phyloP scores from a whole-genome alignment of 2,329 filamentous ascomycete species.

The Fusarium mangiferae region DNA sequence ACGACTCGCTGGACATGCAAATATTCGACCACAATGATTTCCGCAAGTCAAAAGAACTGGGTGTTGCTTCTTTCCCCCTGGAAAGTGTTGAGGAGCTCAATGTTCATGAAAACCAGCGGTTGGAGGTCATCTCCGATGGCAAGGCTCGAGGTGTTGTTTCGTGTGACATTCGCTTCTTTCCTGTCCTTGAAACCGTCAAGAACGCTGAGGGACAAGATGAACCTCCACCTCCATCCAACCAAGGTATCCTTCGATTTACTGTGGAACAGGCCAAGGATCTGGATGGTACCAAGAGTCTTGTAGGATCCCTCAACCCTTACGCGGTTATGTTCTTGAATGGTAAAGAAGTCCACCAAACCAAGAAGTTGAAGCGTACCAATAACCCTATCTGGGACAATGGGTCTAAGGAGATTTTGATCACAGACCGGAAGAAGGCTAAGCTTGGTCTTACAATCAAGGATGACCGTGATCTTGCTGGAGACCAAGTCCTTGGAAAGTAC shows the following conservation, averaged over 20 bases:
- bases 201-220: slow-evolving; percentile 80
- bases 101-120: slow-evolving; percentile 83
- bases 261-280: slow-evolving; percentile 97
- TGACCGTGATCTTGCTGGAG: slow-evolving; percentile 83
- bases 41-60: slow-evolving; percentile 96
- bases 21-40: slow-evolving; percentile 95
- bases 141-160: slow-evolving; percentile 83
- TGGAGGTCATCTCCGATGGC: slow-evolving; percentile 87
- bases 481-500: slow-evolving; percentile 89
- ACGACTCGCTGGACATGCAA: slow-evolving; percentile 85
- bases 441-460: slow-evolving; percentile 95
- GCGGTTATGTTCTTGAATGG: slow-evolving; percentile 89
- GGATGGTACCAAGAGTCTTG: slow-evolving; percentile 89
- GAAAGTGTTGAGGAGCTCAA: slow-evolving; percentile 82
- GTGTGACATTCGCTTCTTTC: slow-evolving; percentile 93
- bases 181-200: slow-evolving; percentile 79
- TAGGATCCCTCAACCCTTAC: slow-evolving; percentile 92
- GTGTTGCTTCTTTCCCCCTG: slow-evolving; percentile 83
- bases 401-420: slow-evolving; percentile 93
- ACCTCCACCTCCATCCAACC: slow-evolving; percentile 87
- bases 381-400: slow-evolving; percentile 96
- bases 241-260: slow-evolving; percentile 92
- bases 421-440: slow-evolving; percentile 89
- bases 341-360: slow-evolving; percentile 88
- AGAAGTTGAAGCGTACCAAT: slow-evolving; percentile 96